phyloP scores from a whole-genome alignment of 2,329 filamentous ascomycete species.

The Ophiosphaerella narmari region DNA sequence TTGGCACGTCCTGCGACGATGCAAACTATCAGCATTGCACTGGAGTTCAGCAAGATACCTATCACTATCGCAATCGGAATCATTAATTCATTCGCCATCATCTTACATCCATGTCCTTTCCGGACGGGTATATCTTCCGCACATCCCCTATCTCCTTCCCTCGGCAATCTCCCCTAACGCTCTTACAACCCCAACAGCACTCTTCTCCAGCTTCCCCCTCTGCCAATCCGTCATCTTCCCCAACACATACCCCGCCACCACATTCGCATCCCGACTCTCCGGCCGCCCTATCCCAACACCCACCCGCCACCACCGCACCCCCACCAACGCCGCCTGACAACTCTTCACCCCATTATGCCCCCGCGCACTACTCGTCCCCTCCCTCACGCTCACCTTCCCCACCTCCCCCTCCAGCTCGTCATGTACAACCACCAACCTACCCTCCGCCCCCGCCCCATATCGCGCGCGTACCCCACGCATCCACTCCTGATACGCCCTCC shows the following conservation, averaged over 20 bases:
- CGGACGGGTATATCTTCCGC: conserved; percentile 14
- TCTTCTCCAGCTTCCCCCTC: conserved; percentile 52
- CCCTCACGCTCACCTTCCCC: conserved; percentile 68
- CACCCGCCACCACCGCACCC: conserved; percentile 61
- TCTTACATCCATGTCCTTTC: background rate
- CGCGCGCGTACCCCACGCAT: conserved; percentile 12
- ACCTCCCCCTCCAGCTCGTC: conserved; percentile 81
- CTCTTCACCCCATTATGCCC: conserved; percentile 56
- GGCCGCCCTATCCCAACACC: conserved; percentile 90
- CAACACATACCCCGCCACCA: conserved; percentile 79
- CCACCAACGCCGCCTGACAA: conserved; percentile 33
- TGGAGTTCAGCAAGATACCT: conserved; percentile 31
- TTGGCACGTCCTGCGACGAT: background rate
- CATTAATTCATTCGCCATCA: conserved; percentile 6
- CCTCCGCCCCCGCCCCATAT: conserved; percentile 27
- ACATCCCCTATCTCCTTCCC: conserved; percentile 26
- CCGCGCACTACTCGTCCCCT: conserved; percentile 57
- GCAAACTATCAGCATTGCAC: conserved; percentile 8
- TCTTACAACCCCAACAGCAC: conserved; percentile 55
- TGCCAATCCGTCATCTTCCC: conserved; percentile 60
- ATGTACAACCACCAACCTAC: conserved; percentile 76
- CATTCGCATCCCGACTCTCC: conserved; percentile 64
- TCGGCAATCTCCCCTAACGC: conserved; percentile 58
- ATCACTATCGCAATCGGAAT: conserved; percentile 5
- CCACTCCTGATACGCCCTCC: conserved; percentile 66